phyloP scores from a whole-genome alignment of 2,329 filamentous ascomycete species.

The Verticillium nonalfalfae region DNA sequence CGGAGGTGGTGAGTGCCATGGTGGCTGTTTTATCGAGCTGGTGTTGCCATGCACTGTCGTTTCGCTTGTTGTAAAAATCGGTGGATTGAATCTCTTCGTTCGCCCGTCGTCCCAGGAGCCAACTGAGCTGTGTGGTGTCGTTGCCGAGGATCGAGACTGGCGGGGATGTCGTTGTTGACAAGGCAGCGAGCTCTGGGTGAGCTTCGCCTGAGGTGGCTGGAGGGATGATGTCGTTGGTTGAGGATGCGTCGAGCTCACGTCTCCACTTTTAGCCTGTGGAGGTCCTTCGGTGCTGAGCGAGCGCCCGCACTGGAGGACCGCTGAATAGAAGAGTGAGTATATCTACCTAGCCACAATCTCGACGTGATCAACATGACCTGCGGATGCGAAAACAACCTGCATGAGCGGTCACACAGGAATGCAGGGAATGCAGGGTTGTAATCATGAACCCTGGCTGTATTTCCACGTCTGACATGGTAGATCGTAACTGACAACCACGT shows the following conservation, averaged over 20 bases:
- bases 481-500: background rate
- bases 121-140: background rate
- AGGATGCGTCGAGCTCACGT: background rate
- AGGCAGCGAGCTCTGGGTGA: background rate
- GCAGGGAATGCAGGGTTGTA: background rate
- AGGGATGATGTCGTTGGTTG: constrained; percentile 11
- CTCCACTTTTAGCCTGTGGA: background rate
- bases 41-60: constrained; percentile 4
- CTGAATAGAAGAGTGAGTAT: background rate
- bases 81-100: background rate
- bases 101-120: constrained; percentile 1
- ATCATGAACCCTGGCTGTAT: background rate
- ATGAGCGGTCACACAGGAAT: background rate
- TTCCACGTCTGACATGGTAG: background rate
- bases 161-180: constrained; percentile 4
- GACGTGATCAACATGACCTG: background rate
- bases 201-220: constrained; percentile 4
- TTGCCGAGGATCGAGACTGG: constrained; percentile 2
- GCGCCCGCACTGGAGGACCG: background rate
- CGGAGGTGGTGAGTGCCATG: constrained; percentile 66
- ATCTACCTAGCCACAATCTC: background rate
- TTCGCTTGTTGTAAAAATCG: constrained; percentile 1
- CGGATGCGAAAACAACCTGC: background rate
- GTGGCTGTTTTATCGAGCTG: constrained; percentile 7
- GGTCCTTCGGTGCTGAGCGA: background rate